Evolutionary conservation across 148 eudicot species (phyloP).

Genomic region (Fagopyrum esculentum): DNA sequence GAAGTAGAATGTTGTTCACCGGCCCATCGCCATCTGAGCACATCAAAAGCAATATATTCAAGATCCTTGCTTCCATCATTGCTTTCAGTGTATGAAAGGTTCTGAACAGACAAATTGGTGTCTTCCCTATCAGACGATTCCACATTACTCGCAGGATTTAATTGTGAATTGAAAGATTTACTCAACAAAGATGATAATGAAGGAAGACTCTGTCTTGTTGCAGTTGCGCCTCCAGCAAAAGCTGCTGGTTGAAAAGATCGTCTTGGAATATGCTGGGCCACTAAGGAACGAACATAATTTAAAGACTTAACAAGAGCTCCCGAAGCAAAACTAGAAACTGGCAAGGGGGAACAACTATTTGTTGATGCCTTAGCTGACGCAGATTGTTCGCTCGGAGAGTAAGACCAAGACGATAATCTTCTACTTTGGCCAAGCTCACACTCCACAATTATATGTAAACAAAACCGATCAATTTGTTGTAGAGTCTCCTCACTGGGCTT

Average conservation of each 20-base stretch:
- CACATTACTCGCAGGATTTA: constrained; percentile 56
- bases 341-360: constrained; percentile 50
- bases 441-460: constrained; percentile 75
- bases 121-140: constrained; percentile 72
- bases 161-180: constrained; percentile 84
- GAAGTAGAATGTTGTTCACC: constrained; percentile 56
- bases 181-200: constrained; percentile 81
- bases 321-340: constrained; percentile 91
- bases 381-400: constrained; percentile 52
- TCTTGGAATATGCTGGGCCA: constrained; percentile 77
- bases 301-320: constrained; percentile 76
- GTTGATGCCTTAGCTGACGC: constrained; percentile 34
- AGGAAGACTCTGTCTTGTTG: constrained; percentile 88
- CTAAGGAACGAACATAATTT: constrained; percentile 91
- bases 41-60: constrained; percentile 74
- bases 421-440: constrained; percentile 67
- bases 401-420: constrained; percentile 58
- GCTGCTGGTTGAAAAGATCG: constrained; percentile 87
- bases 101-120: constrained; percentile 48
- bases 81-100: constrained; percentile 54
- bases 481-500: constrained; percentile 95
- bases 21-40: constrained; percentile 90
- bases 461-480: constrained; percentile 83
- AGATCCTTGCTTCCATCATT: constrained; percentile 48
- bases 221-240: constrained; percentile 73